These are phyloP conservation scores for Acidomyces sp. DNA, from an alignment of 495 filamentous ascomycete genomes.

Conservation along the genomic window DNA sequence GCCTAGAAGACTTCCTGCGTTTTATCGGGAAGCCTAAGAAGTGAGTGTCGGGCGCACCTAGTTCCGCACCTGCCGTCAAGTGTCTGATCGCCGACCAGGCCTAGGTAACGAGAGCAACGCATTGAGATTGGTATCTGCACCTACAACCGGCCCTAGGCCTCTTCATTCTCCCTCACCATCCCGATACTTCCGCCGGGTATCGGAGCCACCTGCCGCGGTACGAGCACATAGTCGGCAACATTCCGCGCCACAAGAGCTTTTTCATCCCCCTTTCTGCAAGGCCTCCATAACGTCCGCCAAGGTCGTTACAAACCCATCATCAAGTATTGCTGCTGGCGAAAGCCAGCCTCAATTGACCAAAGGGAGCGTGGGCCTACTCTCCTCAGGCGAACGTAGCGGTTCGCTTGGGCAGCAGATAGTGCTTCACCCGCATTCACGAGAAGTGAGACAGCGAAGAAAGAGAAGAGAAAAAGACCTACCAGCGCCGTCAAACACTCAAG, in stretches of 20 bases:
- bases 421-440: slow-evolving; percentile 34
- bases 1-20: slow-evolving; percentile 78
- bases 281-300: slow-evolving; percentile 67
- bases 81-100: slow-evolving; percentile 41
- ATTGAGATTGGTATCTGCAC: slow-evolving; percentile 17
- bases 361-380: slow-evolving; percentile 77
- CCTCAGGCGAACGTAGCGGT: slow-evolving; percentile 77
- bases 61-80: neutral
- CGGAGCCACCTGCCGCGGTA: slow-evolving; percentile 54
- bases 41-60: slow-evolving; percentile 38
- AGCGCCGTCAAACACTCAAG: neutral
- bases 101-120: slow-evolving; percentile 66
- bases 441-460: slow-evolving; percentile 1
- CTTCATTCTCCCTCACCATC: slow-evolving; percentile 76
- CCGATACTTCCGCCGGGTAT: slow-evolving; percentile 80
- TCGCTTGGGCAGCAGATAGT: slow-evolving; percentile 73
- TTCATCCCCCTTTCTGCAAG: slow-evolving; percentile 69
- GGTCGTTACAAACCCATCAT: slow-evolving; percentile 35
- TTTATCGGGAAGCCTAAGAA: slow-evolving; percentile 94
- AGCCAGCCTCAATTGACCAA: slow-evolving; percentile 30
- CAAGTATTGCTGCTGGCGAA: slow-evolving; percentile 31
- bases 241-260: slow-evolving; percentile 72
- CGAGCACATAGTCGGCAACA: slow-evolving; percentile 60
- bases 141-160: slow-evolving; percentile 33
- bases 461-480: neutral